Base-by-base conservation (phyloP, 352 stramenopile species). In the Phytophthora multivora region DNA sequence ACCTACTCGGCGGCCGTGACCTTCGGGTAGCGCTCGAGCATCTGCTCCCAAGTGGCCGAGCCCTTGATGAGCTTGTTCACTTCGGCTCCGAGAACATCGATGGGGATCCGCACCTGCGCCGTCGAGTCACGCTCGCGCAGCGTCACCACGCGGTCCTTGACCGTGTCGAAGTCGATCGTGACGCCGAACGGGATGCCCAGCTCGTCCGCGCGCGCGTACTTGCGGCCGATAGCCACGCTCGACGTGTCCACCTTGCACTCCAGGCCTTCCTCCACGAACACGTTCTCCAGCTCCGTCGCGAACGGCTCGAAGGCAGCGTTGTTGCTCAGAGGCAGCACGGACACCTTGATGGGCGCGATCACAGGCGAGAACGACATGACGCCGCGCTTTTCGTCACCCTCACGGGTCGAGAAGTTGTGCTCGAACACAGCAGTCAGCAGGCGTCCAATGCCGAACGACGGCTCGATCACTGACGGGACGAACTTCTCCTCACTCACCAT, bases 321-420 rank as follows among this genome's bases (percentile, higher is more conserved):
- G 59, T 80, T 93, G 73, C 90, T 96, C 36, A 98, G 89, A 36
- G 95, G 93, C 47, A 98, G 86, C 47, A 99, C 93, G 41, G 90
- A 95, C 73, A 97, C 97, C 85, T 99, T 99, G 69, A 99, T 97
- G n/a, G 98, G 97, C 36, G 98, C 97, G 43, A 99, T 98, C 41
- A 89, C 53, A 30, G 98, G 91, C 50, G 91, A 95, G 83, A 99
- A 99, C 63, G 80, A 85, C 95, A 99, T 99, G 48, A 99, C 93
- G 51, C 88, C 96, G 42, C 98, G 90, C 86, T 99, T 97, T 63
- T 99, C 97, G 64, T 99, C 97, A 46, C 83, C 89, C 62, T 98
- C 93, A 55, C 98, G 86, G 53, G 95, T 83, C 60, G 96, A 98
- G 69, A 99, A 99, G 51, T 93, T 98, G 87, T 99, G 97, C 77